Percentiles rank a stretch among this genome's conserved stretches.
Evolutionary conservation across 1,284 basidiomycete genomes (phyloP).

Genomic region (Cutaneotrichosporon sp.): DNA sequence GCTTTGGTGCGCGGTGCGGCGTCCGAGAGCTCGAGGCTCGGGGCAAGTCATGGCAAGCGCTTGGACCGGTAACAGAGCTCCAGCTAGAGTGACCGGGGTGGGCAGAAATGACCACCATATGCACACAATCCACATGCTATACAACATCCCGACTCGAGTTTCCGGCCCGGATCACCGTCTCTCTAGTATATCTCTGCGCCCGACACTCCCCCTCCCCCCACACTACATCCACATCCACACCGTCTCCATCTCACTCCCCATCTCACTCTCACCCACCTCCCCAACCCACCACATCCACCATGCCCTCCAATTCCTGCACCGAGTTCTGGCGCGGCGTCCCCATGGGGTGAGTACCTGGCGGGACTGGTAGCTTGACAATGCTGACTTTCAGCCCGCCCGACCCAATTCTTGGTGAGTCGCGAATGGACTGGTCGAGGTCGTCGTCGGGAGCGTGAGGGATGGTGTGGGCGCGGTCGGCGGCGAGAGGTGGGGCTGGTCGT

Average conservation of each 20-base stretch:
- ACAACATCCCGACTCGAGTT: background rate
- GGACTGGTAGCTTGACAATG: no score
- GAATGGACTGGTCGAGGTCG: background rate
- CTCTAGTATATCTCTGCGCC: background rate
- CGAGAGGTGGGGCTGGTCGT: no score
- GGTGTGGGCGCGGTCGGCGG: no score
- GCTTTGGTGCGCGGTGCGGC: no score
- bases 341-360: conserved; percentile 8
- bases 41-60: no score
- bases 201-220: no score
- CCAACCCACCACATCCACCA: background rate
- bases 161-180: conserved; percentile 6
- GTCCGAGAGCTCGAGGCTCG: no score
- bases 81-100: no score
- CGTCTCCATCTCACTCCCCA: background rate
- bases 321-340: conserved; percentile 9
- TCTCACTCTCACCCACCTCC: background rate
- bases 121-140: no score
- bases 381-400: conserved; percentile 28
- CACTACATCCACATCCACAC: background rate
- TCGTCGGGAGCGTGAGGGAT: no score
- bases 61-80: no score
- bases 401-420: conserved; percentile 30
- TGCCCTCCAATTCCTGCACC: background rate
- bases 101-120: background rate